Evolutionary conservation across 1,284 basidiomycete genomes (phyloP).

Genomic region (Cerioporus squamosus): DNA sequence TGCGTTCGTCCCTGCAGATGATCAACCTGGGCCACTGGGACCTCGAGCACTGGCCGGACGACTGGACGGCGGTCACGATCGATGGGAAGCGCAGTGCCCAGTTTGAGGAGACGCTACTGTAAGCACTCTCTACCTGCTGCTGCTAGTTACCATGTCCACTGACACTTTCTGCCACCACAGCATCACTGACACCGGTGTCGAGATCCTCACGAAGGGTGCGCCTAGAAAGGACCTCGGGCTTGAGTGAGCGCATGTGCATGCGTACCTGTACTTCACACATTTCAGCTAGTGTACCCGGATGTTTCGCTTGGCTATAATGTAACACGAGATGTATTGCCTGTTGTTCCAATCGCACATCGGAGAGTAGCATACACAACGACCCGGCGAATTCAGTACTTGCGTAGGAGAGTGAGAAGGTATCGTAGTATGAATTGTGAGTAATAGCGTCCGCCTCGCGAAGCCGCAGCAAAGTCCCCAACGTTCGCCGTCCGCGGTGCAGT

Average conservation of each 20-base stretch:
- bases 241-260: slow-evolving; percentile 9
- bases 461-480: too few relatives aligned
- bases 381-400: background rate
- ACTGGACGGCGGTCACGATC: slow-evolving; percentile 92
- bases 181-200: slow-evolving; percentile 90
- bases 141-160: background rate
- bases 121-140: slow-evolving; percentile 36
- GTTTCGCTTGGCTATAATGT: background rate
- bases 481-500: too few relatives aligned
- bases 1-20: slow-evolving; percentile 63
- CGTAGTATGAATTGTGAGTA: background rate
- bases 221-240: slow-evolving; percentile 39
- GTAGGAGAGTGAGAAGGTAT: too few relatives aligned
- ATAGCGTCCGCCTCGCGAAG: background rate
- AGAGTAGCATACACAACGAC: background rate
- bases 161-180: slow-evolving; percentile 42
- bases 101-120: slow-evolving; percentile 94
- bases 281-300: background rate
- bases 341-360: background rate
- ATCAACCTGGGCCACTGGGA: slow-evolving; percentile 85
- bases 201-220: slow-evolving; percentile 80
- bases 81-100: slow-evolving; percentile 93
- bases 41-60: slow-evolving; percentile 83
- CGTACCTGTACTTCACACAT: background rate
- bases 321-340: background rate